These are phyloP conservation scores for Pseudonitzschia delicatissima DNA, from an alignment of 108 stramenopile species.

Conservation along the genomic window DNA sequence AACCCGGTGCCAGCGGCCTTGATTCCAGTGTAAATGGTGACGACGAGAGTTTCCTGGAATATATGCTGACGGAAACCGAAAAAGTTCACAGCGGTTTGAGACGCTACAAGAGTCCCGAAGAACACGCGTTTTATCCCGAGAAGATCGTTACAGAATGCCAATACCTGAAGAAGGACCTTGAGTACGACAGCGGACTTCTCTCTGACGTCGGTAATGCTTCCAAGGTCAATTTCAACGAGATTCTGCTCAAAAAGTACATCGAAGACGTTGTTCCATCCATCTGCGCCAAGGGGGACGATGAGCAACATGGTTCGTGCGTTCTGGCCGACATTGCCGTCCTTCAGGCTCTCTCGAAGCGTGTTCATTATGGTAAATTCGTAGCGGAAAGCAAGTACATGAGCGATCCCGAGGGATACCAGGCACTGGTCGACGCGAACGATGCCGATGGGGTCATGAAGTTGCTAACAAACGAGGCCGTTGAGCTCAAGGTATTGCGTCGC, in stretches of 20 bases:
- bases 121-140: conserved; percentile 89
- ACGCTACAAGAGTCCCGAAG: conserved; percentile 98
- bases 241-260: conserved; percentile 81
- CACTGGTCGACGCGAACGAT: conserved; percentile 88
- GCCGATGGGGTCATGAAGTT: conserved; percentile 91
- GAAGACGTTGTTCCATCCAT: conserved; percentile 79
- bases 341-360: conserved; percentile 89
- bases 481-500: conserved; percentile 88
- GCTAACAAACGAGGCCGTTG: conserved; percentile 94
- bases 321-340: conserved; percentile 86
- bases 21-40: conserved; percentile 24
- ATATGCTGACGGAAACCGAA: conserved; percentile 94
- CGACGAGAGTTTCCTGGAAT: conserved; percentile 85
- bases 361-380: conserved; percentile 98
- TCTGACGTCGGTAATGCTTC: conserved; percentile 58
- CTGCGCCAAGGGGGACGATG: conserved; percentile 86
- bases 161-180: not conserved
- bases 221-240: conserved; percentile 86
- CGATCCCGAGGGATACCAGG: conserved; percentile 85
- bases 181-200: conserved; percentile 30
- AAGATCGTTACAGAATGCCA: not conserved
- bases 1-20: conserved; percentile 32
- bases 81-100: conserved; percentile 90
- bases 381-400: conserved; percentile 93
- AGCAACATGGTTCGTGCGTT: conserved; percentile 93